phyloP scores from a whole-genome alignment of 371 early-diverging fungal species.

The Mucor racemosus region DNA sequence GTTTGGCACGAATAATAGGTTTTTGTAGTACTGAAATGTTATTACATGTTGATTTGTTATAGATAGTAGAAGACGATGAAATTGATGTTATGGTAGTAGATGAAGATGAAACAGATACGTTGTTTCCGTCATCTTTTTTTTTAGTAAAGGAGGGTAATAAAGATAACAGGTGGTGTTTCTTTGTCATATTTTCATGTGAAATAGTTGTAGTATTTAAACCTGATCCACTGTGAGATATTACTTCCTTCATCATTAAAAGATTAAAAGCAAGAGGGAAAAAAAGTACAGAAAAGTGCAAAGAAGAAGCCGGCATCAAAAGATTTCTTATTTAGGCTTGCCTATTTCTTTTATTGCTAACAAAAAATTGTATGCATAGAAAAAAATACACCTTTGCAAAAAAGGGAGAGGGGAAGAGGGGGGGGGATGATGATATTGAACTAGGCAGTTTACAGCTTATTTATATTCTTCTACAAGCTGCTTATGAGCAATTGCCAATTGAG shows the following conservation, averaged over 20 bases:
- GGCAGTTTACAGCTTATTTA: background rate
- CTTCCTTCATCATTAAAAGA: background rate
- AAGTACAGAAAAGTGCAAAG: background rate
- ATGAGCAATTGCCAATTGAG: slow-evolving; percentile 58
- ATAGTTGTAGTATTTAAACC: too few species aligned
- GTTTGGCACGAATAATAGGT: background rate
- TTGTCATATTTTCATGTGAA: background rate
- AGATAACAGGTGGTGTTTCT: background rate
- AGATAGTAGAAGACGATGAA: slow-evolving; percentile 12
- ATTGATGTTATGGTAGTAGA: background rate
- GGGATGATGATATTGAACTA: background rate
- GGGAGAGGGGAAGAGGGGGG: background rate
- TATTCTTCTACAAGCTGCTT: slow-evolving; percentile 13
- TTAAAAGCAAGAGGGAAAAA: background rate
- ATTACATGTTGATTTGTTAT: too few species aligned
- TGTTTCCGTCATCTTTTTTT: background rate
- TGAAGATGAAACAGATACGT: background rate
- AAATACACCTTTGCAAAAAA: background rate
- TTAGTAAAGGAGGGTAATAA: background rate
- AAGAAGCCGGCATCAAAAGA: background rate
- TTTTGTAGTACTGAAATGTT: background rate
- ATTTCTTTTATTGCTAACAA: background rate
- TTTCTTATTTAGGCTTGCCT: too few species aligned
- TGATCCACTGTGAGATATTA: background rate
- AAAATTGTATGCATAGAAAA: background rate